Base-by-base conservation (phyloP, 768 basidiomycete genomes). In the Tylopilus plumbeoviolaceoides region DNA sequence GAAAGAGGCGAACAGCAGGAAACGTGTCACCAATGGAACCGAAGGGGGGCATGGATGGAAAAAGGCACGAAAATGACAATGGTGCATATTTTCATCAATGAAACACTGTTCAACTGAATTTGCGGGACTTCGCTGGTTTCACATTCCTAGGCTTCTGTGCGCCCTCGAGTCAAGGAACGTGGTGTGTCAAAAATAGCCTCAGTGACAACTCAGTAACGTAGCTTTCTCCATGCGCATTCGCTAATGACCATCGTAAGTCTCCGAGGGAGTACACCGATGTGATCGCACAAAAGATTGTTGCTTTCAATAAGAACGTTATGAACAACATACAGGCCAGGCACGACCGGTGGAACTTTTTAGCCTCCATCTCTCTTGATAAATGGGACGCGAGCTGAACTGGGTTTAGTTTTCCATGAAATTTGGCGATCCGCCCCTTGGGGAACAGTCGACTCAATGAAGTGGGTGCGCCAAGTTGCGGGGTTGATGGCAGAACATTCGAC, bases 11-110 rank as follows among this genome's bases (percentile, higher is more conserved):
- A 21, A 31, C 9, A 41, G 23, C 43, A 12, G 23, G 48, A 67
- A 66, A 61, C 62, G 62, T 52, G 58, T 38, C 18, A 31, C 39
- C 14, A 38, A 44, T 10, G 42, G 36, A 36, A 23, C 15, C 21
- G 55, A 50, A 14, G 59, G 40, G 14, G 51, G 47, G 44, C 48
- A 47, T n/a, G 51, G 30, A 21, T 25, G 44, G 18, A 68, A 68
- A 54, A 68, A 21, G 48, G 47, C 57, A 48, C 61, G 65, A 27
- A 61, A 53, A 45, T 59, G 41, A 56, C 35, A 10, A 27, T 20
- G 42, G 11, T 39, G 15, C 20, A 10, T 39, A 33, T 18, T 27
- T 17, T 51, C 21, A 12, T 38, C 2, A 7, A 39, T 28, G 39
- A 38, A 20, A n/a, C 21, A 5, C 6, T 20, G 31, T 21, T 47